Evolutionary conservation across 352 stramenopile species (phyloP).

Genomic region (Lagenidium giganteum): DNA sequence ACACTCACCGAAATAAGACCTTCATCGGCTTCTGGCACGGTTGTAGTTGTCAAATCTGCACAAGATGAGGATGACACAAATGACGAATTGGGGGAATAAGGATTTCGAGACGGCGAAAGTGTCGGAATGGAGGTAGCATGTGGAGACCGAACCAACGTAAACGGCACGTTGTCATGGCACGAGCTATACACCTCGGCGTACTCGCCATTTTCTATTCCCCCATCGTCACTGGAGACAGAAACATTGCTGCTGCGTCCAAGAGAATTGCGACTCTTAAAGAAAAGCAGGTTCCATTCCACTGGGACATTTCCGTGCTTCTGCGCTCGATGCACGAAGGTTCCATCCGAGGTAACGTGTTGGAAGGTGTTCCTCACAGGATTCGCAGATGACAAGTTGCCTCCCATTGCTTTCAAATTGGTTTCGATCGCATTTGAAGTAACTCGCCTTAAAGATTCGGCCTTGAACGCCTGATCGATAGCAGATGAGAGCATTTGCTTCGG

Average conservation of each 20-base stretch:
- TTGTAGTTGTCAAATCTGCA: conserved; percentile 2
- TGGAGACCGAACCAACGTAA: conserved; percentile 59
- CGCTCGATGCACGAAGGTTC: too few species aligned
- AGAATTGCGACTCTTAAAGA: conserved; percentile 35
- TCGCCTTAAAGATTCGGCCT: conserved; percentile 55
- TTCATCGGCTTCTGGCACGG: conserved; percentile 11
- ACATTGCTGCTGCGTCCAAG: conserved; percentile 27
- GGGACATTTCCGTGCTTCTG: conserved; percentile 27
- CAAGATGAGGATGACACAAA: conserved; percentile 4
- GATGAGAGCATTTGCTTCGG: conserved; percentile 21
- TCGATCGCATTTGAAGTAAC: conserved; percentile 59
- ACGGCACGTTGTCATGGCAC: conserved; percentile 47
- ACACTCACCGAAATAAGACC: too few species aligned
- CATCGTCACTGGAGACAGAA: conserved; percentile 18
- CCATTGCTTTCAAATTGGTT: too few species aligned
- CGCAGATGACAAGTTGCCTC: too few species aligned
- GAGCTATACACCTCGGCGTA: conserved; percentile 54
- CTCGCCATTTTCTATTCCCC: conserved; percentile 17
- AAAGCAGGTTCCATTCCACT: conserved; percentile 45
- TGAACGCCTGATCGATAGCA: conserved; percentile 69
- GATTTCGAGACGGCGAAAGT: too few species aligned
- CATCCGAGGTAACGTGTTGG: too few species aligned
- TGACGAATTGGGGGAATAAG: neutral
- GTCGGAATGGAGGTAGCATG: too few species aligned
- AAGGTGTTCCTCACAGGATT: too few species aligned